These are phyloP conservation scores for Brassica rapa DNA, from an alignment of 345 rosid genomes.

Conservation along the genomic window DNA sequence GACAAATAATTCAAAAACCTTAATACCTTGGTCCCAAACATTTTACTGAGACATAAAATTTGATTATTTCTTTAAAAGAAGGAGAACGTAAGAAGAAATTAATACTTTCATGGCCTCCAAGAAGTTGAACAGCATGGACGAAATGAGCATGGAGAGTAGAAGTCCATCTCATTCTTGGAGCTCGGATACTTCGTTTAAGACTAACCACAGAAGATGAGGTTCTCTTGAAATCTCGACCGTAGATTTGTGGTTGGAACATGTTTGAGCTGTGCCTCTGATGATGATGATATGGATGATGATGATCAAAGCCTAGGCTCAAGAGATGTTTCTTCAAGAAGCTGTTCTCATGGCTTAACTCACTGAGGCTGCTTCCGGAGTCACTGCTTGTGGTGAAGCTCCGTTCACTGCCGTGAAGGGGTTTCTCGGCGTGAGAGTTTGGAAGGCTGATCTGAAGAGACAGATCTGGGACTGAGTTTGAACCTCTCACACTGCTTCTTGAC, in stretches of 20 bases:
- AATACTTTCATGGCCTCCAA: slow-evolving; percentile 89
- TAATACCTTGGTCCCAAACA: slow-evolving; percentile 22
- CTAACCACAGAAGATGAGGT: slow-evolving; percentile 46
- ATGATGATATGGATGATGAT: slow-evolving; percentile 35
- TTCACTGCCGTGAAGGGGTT: slow-evolving; percentile 48
- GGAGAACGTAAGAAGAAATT: not conserved
- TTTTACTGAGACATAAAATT: slow-evolving; percentile 4
- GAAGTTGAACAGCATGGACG: slow-evolving; percentile 95
- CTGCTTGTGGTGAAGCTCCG: slow-evolving; percentile 66
- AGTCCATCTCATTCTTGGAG: slow-evolving; percentile 99
- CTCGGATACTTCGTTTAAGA: slow-evolving; percentile 69
- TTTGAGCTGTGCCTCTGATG: slow-evolving; percentile 42
- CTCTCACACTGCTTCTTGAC: slow-evolving; percentile 48
- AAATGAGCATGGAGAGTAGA: slow-evolving; percentile 91
- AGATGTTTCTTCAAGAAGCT: slow-evolving; percentile 48
- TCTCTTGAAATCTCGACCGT: slow-evolving; percentile 81
- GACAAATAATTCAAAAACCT: not conserved
- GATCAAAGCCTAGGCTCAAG: slow-evolving; percentile 71
- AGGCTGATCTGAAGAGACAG: slow-evolving; percentile 92
- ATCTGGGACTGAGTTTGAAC: slow-evolving; percentile 55
- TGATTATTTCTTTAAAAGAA: not conserved
- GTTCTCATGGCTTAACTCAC: slow-evolving; percentile 77
- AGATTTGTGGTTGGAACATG: slow-evolving; percentile 63
- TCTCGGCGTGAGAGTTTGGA: slow-evolving; percentile 48
- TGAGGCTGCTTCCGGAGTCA: slow-evolving; percentile 70